Percentiles rank a stretch among this genome's conserved stretches.
Evolutionary conservation across 768 basidiomycete genomes (phyloP).

Genomic region (Trametes villosa): DNA sequence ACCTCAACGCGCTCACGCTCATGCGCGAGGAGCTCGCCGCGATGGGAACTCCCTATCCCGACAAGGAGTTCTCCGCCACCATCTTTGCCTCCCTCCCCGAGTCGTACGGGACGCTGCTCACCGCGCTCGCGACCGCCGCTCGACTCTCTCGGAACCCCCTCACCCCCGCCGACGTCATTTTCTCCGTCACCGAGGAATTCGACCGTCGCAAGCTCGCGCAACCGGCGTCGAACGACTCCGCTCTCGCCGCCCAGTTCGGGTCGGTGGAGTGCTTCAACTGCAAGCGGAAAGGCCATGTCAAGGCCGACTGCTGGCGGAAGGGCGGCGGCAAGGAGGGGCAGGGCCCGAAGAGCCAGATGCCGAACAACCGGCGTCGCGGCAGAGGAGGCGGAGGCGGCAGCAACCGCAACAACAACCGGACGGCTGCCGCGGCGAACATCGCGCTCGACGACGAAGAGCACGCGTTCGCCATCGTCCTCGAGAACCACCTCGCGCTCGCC

Average conservation of each 20-base stretch:
- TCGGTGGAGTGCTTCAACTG: slow-evolving; percentile 11
- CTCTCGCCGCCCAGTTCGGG: not conserved
- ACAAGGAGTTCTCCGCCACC: not conserved
- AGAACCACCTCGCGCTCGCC: not conserved
- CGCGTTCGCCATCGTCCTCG: not conserved
- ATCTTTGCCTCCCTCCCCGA: not conserved
- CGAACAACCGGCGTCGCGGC: not conserved
- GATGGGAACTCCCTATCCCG: not conserved
- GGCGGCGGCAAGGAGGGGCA: slow-evolving; percentile 13
- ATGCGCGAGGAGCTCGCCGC: not conserved
- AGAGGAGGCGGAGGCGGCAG: not conserved
- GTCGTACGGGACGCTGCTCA: not conserved
- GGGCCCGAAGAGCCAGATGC: not conserved
- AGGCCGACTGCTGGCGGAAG: slow-evolving; percentile 4
- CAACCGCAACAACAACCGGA: too few species aligned
- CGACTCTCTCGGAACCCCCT: not conserved
- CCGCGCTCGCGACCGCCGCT: not conserved
- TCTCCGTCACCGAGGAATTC: slow-evolving; percentile 2
- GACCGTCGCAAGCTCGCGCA: not conserved
- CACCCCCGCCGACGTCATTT: not conserved
- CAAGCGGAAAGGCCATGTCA: slow-evolving; percentile 1
- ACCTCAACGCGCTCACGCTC: not conserved
- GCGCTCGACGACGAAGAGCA: not conserved
- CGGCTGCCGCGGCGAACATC: not conserved
- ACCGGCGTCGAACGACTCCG: not conserved